phyloP scores from a whole-genome alignment of 345 rosid species.

The Excoecaria cochinchinensis region DNA sequence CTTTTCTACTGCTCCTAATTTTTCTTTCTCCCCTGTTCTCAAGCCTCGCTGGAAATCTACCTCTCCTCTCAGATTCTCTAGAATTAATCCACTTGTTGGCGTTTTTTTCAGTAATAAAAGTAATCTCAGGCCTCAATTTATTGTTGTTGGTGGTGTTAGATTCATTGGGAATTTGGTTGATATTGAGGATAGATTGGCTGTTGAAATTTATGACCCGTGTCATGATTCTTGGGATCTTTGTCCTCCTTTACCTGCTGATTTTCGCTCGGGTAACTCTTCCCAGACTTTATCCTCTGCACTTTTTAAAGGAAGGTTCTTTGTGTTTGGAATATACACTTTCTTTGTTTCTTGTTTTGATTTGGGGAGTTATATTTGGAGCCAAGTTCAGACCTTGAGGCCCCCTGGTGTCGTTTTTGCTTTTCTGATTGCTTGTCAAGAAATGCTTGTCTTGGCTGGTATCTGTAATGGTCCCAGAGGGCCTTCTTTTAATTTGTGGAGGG shows the following conservation, averaged over 20 bases:
- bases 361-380: constrained; percentile 54
- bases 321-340: constrained; percentile 56
- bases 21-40: constrained; percentile 61
- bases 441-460: constrained; percentile 74
- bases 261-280: constrained; percentile 53
- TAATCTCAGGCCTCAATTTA: constrained; percentile 31
- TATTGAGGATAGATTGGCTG: constrained; percentile 67
- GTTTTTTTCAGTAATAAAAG: constrained; percentile 29
- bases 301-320: constrained; percentile 46
- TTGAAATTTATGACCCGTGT: constrained; percentile 62
- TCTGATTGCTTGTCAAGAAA: constrained; percentile 49
- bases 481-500: constrained; percentile 67
- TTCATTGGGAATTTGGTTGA: constrained; percentile 73
- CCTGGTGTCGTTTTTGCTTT: constrained; percentile 67
- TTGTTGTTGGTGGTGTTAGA: constrained; percentile 72
- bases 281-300: constrained; percentile 67
- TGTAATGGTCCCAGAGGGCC: constrained; percentile 45
- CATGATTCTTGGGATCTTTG: constrained; percentile 65
- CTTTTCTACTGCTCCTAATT: constrained; percentile 64
- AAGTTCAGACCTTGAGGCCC: constrained; percentile 70
- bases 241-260: constrained; percentile 74
- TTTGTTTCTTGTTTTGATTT: constrained; percentile 64
- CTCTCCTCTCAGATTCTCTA: constrained; percentile 49
- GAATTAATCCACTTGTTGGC: constrained; percentile 62
- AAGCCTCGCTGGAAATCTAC: constrained; percentile 49